These are phyloP conservation scores for Naganishia cerealis DNA, from an alignment of 1,284 basidiomycete species.

Conservation along the genomic window DNA sequence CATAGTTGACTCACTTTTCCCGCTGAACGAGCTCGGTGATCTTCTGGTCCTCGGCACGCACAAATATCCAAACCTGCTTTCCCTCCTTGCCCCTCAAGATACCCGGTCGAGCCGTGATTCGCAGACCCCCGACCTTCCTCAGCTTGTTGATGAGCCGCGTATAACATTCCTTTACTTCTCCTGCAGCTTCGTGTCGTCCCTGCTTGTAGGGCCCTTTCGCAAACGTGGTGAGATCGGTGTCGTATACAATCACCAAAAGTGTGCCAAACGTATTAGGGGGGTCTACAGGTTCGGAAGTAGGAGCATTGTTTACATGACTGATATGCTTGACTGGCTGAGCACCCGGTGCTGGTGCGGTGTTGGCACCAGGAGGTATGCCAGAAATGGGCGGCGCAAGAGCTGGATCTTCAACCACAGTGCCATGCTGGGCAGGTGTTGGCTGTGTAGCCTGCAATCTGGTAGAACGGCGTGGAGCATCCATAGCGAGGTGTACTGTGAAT, in stretches of 20 bases:
- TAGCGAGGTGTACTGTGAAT: not conserved
- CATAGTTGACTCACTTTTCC: constrained; percentile 64
- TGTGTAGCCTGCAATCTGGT: not conserved
- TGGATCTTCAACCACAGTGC: not conserved
- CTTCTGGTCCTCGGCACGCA: constrained; percentile 67
- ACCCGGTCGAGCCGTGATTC: constrained; percentile 42
- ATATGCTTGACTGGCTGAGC: not conserved
- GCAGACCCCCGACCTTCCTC: constrained; percentile 45
- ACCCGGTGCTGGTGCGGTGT: not conserved
- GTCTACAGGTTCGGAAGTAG: not conserved
- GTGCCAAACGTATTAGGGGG: constrained; percentile 24
- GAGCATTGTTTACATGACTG: not conserved
- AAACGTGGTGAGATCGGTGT: constrained; percentile 21
- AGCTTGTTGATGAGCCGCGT: constrained; percentile 43
- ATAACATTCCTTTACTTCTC: constrained; percentile 45
- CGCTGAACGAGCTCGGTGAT: constrained; percentile 67
- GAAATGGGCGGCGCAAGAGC: constrained; percentile 16
- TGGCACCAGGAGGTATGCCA: not conserved
- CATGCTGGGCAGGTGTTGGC: not conserved
- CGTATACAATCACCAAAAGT: constrained; percentile 20
- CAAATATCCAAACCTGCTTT: constrained; percentile 76
- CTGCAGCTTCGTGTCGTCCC: constrained; percentile 36
- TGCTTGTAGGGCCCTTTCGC: constrained; percentile 18
- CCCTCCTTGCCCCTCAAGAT: constrained; percentile 53
- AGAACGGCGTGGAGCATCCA: constrained; percentile 20